Evolutionary conservation across 2,329 filamentous ascomycete genomes (phyloP), one percentile per base, ranked within the genome.

Genomic region (Parasarocladium wereldwijsianum): DNA sequence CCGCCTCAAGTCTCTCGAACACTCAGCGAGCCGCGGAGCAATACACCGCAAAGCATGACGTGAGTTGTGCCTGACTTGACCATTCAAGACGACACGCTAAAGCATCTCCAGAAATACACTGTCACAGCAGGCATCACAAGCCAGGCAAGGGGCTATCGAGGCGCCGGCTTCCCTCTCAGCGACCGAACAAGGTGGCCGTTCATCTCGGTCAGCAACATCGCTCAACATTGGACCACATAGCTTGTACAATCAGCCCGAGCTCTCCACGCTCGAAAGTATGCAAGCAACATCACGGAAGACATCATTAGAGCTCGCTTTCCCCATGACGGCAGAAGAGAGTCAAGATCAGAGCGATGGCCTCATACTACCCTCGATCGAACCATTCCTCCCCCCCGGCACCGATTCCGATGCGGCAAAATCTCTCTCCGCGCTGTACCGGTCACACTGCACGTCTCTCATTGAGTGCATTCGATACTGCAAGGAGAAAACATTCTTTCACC

Each of bases 391-490:
- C 1, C 56, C 59, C 3, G 79, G 81, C 33, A 93, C 86, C 6
- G 90, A 98, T 49, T 62, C 70, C 1, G 87, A 96, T 46, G 79
- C 85, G 6, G 86, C 85, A 16, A 81, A 81, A 43, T 86, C 85
- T 4, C 62, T 98, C 14, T 73, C 75, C 21, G 86, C 87, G 4
- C 65, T 96, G 15, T 98, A 98, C 49, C 75, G 85, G 29, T 90
- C 87, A 3, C 87, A 96, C 49, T 93, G 86, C 50, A 94, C 90
- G 10, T 94, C 86, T 1, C 67, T 98, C 5, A 80, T 98, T 18
- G 90, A 98, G 53, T 87, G 84, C 43, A 85, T 98, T 37, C 80
- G 90, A 17, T 96, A 83, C 51, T 94, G 87, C 64, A 92, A 90
- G 47, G 84, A 94, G 52, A 93, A 93, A 57, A 87, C 85, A 6